Evolutionary conservation across 2,329 filamentous ascomycete genomes (phyloP).

Genomic region (Ophiocordyceps australis): DNA sequence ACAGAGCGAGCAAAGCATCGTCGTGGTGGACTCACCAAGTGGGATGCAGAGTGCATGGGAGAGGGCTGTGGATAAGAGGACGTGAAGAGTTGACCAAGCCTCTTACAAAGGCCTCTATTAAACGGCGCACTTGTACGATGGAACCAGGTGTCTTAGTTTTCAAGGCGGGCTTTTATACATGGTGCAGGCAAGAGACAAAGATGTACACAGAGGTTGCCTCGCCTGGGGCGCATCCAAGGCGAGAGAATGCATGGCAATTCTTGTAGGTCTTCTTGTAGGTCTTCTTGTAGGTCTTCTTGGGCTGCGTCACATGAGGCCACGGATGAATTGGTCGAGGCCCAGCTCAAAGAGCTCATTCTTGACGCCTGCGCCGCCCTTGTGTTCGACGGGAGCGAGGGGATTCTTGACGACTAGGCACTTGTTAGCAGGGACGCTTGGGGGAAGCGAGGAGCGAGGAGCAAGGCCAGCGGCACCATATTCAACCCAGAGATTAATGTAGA

Average conservation of each 20-base stretch:
- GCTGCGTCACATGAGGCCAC: slow-evolving; percentile 35
- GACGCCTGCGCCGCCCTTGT: slow-evolving; percentile 50
- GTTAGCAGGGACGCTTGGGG: not conserved
- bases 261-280: not conserved
- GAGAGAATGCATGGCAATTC: no score
- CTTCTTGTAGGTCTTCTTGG: not conserved
- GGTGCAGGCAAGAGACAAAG: no score
- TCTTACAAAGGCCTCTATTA: no score
- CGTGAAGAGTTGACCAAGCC: no score
- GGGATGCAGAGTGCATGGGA: slow-evolving; percentile 55
- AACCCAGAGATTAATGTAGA: slow-evolving; percentile 95
- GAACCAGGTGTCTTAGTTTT: no score
- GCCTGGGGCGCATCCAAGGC: no score
- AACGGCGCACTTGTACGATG: no score
- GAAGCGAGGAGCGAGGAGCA: not conserved
- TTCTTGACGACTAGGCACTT: slow-evolving; percentile 46
- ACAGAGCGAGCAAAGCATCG: slow-evolving; percentile 27
- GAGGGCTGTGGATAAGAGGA: slow-evolving; percentile 30
- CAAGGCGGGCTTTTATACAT: no score
- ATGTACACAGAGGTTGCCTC: no score
- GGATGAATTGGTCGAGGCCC: slow-evolving; percentile 60
- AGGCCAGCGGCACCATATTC: slow-evolving; percentile 55
- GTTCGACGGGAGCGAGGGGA: slow-evolving; percentile 48
- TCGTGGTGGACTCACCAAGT: slow-evolving; percentile 29
- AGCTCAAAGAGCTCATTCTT: slow-evolving; percentile 55